Evolutionary conservation across 495 filamentous ascomycete genomes (phyloP), one percentile per base, ranked within the genome.

Genomic region (Tuber aestivum): DNA sequence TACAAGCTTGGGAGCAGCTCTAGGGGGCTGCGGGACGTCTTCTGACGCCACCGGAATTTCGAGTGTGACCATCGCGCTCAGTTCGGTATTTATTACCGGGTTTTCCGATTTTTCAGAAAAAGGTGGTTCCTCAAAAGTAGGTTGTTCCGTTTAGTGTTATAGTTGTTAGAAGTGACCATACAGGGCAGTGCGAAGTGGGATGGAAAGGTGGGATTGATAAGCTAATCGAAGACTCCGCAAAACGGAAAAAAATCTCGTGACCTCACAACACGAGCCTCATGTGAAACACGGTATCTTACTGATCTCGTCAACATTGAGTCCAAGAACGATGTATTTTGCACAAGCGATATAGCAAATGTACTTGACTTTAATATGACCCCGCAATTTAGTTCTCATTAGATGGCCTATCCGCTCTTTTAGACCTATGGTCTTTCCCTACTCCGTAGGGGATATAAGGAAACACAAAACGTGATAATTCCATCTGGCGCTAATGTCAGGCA

Each of bases 1-100:
- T 74, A 97, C 91, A 72, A 97, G 92, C 71, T 92, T 87, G 10
- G 94, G 93, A 20, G 89, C 88, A 56, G 87, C 85, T 82, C 92
- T 91, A 72, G 92, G 87, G 8, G 91, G 89, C 74, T 91, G 89
- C 70, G 89, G 85, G 76, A 95, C 86, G 77, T 69, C 72, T 21
- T 65, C 56, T 35, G 73, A 45, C 23, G 75, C 73, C 23, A 71
- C 48, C 20, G 74, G 48, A 41, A 61, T 20, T 71, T 76, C 50
- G 37, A 74, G 45, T 41, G 73, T 72, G 23, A 70, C 70, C 79
- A 77, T 80, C 61, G 65, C 42, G 38, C 35, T 69, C 40, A n/a
- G 72, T 41, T 65, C 48, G 38, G 45, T 38, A 44, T 38, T 12
- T 32, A 32, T 40, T 12, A 37, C 8, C 32, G 70, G 21, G 32